Base-by-base conservation (phyloP, 805 yeast species). In the Kodamaea fukazawae region DNA sequence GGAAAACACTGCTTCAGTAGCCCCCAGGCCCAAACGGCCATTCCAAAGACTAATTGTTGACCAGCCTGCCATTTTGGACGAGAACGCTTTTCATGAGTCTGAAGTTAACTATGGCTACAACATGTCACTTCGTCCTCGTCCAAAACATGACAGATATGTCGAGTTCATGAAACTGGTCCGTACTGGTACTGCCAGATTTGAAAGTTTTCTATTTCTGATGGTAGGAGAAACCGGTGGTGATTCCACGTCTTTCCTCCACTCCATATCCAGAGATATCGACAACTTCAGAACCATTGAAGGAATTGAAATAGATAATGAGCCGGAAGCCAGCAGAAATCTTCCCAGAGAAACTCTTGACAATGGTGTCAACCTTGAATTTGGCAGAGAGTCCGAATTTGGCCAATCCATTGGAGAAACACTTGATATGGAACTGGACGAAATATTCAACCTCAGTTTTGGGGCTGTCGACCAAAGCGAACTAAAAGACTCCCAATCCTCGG, bases 371-470 rank as follows among this genome's bases (percentile, higher is more conserved):
- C n/a, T n/a, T 14, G 36, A 26, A 10, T 33, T 28, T 26, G 32
- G 16, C 11, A 12, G 14, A 7, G 36, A 38, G n/a, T n/a, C n/a
- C n/a, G n/a, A n/a, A n/a, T n/a, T n/a, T n/a, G n/a, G n/a, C n/a
- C n/a, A n/a, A 4, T 8, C 13, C 29, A 11, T 4, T 22, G 34
- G 26, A 32, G 29, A 12, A 27, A n/a, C n/a, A n/a, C n/a, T n/a
- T n/a, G n/a, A 20, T 20, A 20, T 20, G 23, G 23, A 20, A 20
- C 8, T 20, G 23, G 42, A 43, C 16, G 48, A 44, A 3, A 35
- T 54, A 8, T 57, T 58, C 39, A 51, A 53, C 27, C 23, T 58
- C 8, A 51, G 61, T 1, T 51, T 58, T 23, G 52, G 56, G 2
- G 61, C 50, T 14, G 30, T 56, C 10, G 49, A 50, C 31, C 30